Conservation (phyloP, 2,329 filamentous ascomycete genomes). For the Gaeumannomyces sp. region DNA sequence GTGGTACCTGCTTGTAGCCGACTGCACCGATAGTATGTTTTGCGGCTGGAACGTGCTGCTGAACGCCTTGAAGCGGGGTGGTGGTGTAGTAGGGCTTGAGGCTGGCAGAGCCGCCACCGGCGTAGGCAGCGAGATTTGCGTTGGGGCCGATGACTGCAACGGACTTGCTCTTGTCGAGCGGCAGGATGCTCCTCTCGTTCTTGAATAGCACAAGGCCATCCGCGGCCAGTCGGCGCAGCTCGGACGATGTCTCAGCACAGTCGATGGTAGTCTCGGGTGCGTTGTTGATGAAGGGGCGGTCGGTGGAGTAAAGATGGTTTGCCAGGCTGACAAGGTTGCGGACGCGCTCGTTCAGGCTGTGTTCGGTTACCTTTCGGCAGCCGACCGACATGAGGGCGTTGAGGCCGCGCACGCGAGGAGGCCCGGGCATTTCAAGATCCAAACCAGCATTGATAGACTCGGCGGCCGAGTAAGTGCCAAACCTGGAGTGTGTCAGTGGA, state of each 20-base stretch:
- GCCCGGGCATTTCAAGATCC: conserved; percentile 27
- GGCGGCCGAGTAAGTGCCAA: conserved; percentile 21
- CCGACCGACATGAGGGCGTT: conserved; percentile 19
- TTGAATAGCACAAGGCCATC: conserved; percentile 24
- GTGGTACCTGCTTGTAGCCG: conserved; percentile 15
- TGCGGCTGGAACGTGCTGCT: conserved; percentile 21
- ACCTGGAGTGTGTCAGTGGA: conserved; percentile 11
- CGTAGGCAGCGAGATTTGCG: conserved; percentile 31
- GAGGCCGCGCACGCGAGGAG: conserved; percentile 21
- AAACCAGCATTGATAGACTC: conserved; percentile 20
- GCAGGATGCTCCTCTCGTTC: conserved; percentile 48
- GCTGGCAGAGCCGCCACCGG: conserved; percentile 16
- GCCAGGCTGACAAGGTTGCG: conserved; percentile 22
- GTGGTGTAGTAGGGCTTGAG: conserved; percentile 37
- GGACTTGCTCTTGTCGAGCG: conserved; percentile 36
- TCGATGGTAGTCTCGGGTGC: conserved; percentile 1
- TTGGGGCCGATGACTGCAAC: conserved; percentile 46
- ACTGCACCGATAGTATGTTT: conserved; percentile 14
- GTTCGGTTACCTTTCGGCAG: conserved; percentile 21
- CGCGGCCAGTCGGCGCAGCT: conserved; percentile 13
- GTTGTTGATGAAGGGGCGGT: conserved; percentile 5
- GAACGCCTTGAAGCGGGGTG: conserved; percentile 36
- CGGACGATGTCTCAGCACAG: conserved; percentile 9
- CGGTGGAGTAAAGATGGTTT: not conserved
- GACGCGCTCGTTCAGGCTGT: conserved; percentile 22